Percentiles rank a stretch among this genome's conserved stretches.
Evolutionary conservation across 1,284 basidiomycete genomes (phyloP).

Genomic region (Cerrena zonata): DNA sequence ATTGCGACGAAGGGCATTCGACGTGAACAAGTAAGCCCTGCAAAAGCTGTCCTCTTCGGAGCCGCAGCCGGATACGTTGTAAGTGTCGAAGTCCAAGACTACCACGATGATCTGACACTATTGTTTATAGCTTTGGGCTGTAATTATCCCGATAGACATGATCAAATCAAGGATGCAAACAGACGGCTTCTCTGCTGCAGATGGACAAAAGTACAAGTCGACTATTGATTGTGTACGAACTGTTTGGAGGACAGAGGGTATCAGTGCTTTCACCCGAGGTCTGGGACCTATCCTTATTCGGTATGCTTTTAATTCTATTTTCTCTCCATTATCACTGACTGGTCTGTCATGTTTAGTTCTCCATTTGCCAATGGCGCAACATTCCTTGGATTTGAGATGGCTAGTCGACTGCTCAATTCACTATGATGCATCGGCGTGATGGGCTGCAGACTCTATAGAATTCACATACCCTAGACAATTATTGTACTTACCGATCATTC

Average conservation of each 20-base stretch:
- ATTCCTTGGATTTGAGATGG: slow-evolving; percentile 88
- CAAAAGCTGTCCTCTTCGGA: slow-evolving; percentile 78
- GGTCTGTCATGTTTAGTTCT: slow-evolving; percentile 42
- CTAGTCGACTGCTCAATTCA: slow-evolving; percentile 59
- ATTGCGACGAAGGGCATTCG: slow-evolving; percentile 63
- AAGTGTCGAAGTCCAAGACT: slow-evolving; percentile 26
- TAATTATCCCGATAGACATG: slow-evolving; percentile 91
- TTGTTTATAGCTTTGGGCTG: slow-evolving; percentile 61
- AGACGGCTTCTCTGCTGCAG: slow-evolving; percentile 72
- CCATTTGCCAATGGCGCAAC: slow-evolving; percentile 91
- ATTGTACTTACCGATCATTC: neutral
- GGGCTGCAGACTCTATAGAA: neutral
- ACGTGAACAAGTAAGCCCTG: slow-evolving; percentile 71
- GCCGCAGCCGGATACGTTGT: slow-evolving; percentile 82
- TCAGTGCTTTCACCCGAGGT: slow-evolving; percentile 83
- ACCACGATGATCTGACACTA: slow-evolving; percentile 1
- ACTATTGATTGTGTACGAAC: slow-evolving; percentile 78
- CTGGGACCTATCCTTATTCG: slow-evolving; percentile 86
- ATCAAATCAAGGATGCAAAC: slow-evolving; percentile 95
- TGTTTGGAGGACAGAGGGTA: slow-evolving; percentile 78
- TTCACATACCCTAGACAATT: neutral
- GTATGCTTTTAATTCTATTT: slow-evolving; percentile 36
- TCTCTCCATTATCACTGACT: slow-evolving; percentile 5
- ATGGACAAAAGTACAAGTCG: slow-evolving; percentile 77
- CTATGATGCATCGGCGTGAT: neutral